Conservation (phyloP, 768 basidiomycete genomes). For the Rickenella mellea region DNA sequence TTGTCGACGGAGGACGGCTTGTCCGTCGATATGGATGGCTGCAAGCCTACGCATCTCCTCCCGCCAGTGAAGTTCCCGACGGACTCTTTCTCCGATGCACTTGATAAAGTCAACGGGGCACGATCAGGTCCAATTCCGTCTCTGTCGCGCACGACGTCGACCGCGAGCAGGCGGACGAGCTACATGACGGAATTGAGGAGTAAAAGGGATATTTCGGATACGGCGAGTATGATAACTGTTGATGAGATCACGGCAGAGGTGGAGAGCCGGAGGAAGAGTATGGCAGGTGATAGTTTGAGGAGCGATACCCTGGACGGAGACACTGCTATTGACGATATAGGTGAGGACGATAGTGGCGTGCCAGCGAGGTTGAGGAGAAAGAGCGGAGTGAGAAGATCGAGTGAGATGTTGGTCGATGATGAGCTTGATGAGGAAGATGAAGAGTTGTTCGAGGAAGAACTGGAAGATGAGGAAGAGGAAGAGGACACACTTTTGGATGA, state of each 20-base stretch:
- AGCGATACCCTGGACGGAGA: constrained; percentile 39
- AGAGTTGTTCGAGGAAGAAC: constrained; percentile 21
- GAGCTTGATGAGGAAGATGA: constrained; percentile 20
- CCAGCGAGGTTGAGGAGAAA: constrained; percentile 12
- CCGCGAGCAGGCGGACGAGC: constrained; percentile 56
- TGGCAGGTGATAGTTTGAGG: constrained; percentile 27
- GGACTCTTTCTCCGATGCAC: constrained; percentile 73
- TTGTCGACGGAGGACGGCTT: constrained; percentile 66
- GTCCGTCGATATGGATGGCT: constrained; percentile 41
- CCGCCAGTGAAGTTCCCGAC: constrained; percentile 73
- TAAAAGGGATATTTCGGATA: constrained; percentile 79
- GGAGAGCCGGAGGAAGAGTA: constrained; percentile 49
- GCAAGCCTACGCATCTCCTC: constrained; percentile 45
- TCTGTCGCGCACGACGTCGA: constrained; percentile 36
- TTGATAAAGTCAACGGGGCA: constrained; percentile 42
- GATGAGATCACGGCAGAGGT: constrained; percentile 98
- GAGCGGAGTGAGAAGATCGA: constrained; percentile 37
- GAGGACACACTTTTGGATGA: constrained; percentile 40
- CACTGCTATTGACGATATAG: constrained; percentile 28
- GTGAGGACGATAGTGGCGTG: constrained; percentile 20
- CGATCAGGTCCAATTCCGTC: constrained; percentile 8
- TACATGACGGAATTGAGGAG: constrained; percentile 75
- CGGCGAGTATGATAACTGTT: constrained; percentile 87
- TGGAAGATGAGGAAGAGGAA: constrained; percentile 32
- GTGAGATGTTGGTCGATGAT: constrained; percentile 29